Evolutionary conservation across 176 grass and related monocot species (phyloP).

Genomic region (Pontederia crassipes): DNA sequence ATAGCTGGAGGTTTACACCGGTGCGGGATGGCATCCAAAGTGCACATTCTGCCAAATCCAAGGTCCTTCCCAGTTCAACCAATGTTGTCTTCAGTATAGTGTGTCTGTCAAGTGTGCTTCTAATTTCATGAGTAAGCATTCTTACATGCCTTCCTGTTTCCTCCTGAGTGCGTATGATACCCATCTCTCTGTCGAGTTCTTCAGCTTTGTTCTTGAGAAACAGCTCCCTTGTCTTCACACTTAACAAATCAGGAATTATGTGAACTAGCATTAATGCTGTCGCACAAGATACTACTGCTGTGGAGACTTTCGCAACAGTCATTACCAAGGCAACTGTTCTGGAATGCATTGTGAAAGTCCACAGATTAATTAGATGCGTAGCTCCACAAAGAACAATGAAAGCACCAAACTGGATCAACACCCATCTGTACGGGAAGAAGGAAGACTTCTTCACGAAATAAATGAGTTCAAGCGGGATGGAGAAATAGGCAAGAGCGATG

Average conservation of each 20-base stretch:
- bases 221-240: constrained; percentile 59
- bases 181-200: constrained; percentile 79
- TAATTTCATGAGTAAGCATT: constrained; percentile 91
- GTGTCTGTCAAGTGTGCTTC: constrained; percentile 75
- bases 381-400: constrained; percentile 86
- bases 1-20: constrained; percentile 31
- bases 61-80: constrained; percentile 58
- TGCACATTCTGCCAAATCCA: constrained; percentile 64
- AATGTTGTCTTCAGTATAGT: constrained; percentile 81
- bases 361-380: constrained; percentile 75
- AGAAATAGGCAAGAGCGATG: constrained; percentile 79
- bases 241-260: constrained; percentile 78
- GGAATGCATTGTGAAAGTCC: constrained; percentile 56
- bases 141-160: constrained; percentile 72
- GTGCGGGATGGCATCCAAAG: constrained; percentile 67
- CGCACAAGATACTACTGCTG: constrained; percentile 73
- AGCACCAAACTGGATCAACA: constrained; percentile 78
- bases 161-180: constrained; percentile 58
- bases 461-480: constrained; percentile 86
- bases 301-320: constrained; percentile 47
- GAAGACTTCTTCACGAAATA: constrained; percentile 77
- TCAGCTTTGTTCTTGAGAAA: constrained; percentile 68
- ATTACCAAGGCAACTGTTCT: constrained; percentile 48
- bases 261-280: constrained; percentile 80
- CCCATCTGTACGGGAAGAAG: constrained; percentile 43